These are phyloP conservation scores for Lentinula sp. DNA, from an alignment of 768 basidiomycete genomes.

Conservation along the genomic window DNA sequence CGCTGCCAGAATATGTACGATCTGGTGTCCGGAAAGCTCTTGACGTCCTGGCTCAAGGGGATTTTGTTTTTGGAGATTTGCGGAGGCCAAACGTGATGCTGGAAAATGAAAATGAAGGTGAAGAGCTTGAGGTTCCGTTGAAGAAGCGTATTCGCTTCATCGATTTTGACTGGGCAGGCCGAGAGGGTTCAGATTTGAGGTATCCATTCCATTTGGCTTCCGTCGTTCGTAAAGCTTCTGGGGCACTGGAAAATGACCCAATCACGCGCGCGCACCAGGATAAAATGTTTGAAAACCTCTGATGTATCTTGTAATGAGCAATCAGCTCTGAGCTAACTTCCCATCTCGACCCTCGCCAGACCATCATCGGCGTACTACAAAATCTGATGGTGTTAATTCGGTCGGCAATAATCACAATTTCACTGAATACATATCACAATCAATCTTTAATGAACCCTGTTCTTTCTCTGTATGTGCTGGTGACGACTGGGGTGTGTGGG, in stretches of 20 bases:
- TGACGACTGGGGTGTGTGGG: no score
- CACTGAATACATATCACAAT: no score
- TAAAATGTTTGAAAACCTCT: neutral
- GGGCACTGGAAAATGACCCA: neutral
- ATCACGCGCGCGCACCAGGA: constrained; percentile 2
- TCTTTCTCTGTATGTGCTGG: no score
- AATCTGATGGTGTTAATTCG: no score
- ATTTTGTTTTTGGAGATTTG: neutral
- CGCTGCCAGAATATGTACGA: neutral
- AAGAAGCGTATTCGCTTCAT: constrained; percentile 1
- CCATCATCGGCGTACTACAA: no score
- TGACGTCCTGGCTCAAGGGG: neutral
- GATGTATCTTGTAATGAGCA: no score
- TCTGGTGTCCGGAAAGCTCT: neutral
- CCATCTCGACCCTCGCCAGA: no score
- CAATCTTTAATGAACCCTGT: no score
- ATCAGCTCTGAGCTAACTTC: no score
- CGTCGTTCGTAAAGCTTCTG: neutral
- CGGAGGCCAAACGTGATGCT: constrained; percentile 4
- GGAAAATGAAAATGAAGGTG: neutral
- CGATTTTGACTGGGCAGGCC: constrained; percentile 3
- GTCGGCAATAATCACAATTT: no score
- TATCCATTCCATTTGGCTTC: constrained; percentile 2
- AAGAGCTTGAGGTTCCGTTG: neutral
- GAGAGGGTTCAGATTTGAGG: neutral